Conservation (phyloP, 2,329 filamentous ascomycete species). For the Didymella exigua region DNA sequence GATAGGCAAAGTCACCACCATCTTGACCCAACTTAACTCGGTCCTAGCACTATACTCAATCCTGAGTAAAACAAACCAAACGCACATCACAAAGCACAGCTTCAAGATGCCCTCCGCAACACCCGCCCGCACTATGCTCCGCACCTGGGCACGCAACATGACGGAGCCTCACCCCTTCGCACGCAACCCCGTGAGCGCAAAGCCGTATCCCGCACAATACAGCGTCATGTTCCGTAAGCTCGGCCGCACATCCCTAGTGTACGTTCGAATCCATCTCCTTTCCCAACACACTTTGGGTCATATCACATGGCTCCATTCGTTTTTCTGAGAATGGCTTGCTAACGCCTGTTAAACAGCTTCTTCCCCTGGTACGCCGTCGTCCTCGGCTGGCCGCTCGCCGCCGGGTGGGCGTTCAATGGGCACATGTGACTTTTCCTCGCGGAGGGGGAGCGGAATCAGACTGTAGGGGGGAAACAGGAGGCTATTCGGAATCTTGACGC, state of each 20-base stretch:
- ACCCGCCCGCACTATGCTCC: conserved; percentile 39
- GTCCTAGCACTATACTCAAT: not conserved
- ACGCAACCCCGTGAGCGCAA: conserved; percentile 35
- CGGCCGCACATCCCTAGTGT: conserved; percentile 34
- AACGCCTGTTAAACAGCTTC: conserved; percentile 23
- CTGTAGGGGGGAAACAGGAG: not conserved
- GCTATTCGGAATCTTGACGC: conserved; percentile 18
- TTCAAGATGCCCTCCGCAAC: conserved; percentile 45
- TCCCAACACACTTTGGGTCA: too few relatives aligned
- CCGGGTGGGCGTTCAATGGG: conserved; percentile 32
- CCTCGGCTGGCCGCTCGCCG: conserved; percentile 44
- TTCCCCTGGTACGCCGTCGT: conserved; percentile 36
- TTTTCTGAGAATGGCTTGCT: not conserved
- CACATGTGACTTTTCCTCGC: conserved; percentile 38
- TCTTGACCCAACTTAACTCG: not conserved
- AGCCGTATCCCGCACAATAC: conserved; percentile 34
- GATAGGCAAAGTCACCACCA: too few relatives aligned
- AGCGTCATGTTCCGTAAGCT: conserved; percentile 31
- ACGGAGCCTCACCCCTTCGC: conserved; percentile 46
- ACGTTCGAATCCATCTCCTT: too few relatives aligned
- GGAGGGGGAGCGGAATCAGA: conserved; percentile 20
- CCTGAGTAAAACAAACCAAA: not conserved
- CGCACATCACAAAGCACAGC: conserved; percentile 18
- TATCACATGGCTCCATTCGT: too few relatives aligned
- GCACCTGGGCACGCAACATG: conserved; percentile 40